Base-by-base conservation (phyloP, 805 yeast genomes). In the Aciculoconidium aculeatum region DNA sequence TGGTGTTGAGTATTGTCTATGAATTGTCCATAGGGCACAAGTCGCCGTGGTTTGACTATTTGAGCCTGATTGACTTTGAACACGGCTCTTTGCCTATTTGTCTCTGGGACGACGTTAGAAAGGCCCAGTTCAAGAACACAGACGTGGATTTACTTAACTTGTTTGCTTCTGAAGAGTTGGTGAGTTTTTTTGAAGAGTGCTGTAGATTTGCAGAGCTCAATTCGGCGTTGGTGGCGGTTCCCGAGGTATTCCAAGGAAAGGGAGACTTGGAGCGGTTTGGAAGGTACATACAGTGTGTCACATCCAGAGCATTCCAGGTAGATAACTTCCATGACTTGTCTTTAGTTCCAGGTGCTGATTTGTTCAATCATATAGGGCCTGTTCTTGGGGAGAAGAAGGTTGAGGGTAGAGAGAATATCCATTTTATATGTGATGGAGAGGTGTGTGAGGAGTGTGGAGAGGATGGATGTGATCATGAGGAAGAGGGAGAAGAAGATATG, bases 311-410 rank as follows among this genome's bases (percentile, higher is more conserved):
- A 1, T 88, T 90, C 51, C 77, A 76, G 22, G 73, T 88, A 16
- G 97, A 90, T 52, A 65, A 66, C 28, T 87, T 54, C 48, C 85
- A 80, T 43, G 82, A 77, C 17, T 64, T 79, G 17, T 85, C 83
- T 0, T 58, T 90, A 28, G 95, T 88, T 14, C 96, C 96, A 0
- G 84, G 87, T 10, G 96, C 96, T 0, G 95, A 88, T 55, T 58
- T 90, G 19, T 85, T 87, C 57, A 88, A 88, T 42, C 96, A 87
- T 47, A 50, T 59, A 23, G 51, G 65, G 5, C 67, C 75, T 53
- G 19, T 31, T 5, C 13, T 41, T 5, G 33, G 34, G 5, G 36
- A 31, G 4, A 36, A 27, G 1, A 39, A 36, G 11, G 27, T 45
- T 3, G 32, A 39, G 13, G 44, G 36, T 2, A 45, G 56, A 5